These are phyloP conservation scores for Cyphellophora europaea DNA, from an alignment of 2,329 filamentous ascomycete species.

Conservation along the genomic window DNA sequence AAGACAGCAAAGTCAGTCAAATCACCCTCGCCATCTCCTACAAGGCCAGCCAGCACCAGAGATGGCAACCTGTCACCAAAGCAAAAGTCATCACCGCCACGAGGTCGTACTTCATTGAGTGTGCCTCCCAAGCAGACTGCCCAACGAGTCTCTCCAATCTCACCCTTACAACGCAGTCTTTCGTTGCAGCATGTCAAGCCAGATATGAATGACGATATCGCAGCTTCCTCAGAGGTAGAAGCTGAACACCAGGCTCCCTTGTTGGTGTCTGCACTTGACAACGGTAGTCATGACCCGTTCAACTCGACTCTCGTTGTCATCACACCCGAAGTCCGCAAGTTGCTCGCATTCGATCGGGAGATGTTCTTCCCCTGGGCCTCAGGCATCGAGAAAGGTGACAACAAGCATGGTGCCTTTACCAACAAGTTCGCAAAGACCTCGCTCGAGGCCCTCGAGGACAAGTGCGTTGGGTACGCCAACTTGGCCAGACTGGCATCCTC, in stretches of 20 bases:
- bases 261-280: neutral
- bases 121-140: neutral
- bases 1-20: neutral
- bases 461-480: neutral
- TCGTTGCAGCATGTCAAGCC: neutral
- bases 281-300: conserved; percentile 1
- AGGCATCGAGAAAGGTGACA: conserved; percentile 1
- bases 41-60: too few species aligned
- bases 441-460: neutral
- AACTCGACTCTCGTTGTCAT: neutral
- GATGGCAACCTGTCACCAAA: neutral
- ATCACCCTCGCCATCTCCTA: too few species aligned
- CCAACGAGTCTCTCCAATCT: too few species aligned
- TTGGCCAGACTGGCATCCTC: neutral
- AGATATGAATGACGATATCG: neutral
- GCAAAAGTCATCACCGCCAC: neutral
- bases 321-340: neutral
- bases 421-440: neutral
- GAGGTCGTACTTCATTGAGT: neutral
- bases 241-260: neutral
- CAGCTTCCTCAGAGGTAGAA: neutral
- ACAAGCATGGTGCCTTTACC: neutral
- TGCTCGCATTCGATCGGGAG: neutral
- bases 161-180: neutral
- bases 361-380: neutral